Conservation (phyloP, 306 rosid species). For the Morella rubra region DNA sequence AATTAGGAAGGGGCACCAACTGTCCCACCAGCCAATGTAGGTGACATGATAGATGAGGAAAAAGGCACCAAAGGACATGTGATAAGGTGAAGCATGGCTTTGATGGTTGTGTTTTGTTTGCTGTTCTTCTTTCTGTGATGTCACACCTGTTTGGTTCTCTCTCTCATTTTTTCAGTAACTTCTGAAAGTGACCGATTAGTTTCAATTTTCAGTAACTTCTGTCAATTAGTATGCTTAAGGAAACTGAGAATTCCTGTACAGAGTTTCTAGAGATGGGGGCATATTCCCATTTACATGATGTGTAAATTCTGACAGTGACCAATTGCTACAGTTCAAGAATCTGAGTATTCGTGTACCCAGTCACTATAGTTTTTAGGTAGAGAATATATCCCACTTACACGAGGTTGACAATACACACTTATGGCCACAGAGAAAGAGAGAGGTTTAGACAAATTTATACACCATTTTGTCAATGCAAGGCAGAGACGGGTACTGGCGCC, state of each 20-base stretch:
- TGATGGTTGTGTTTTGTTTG: conserved; percentile 21
- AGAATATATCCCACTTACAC: background rate
- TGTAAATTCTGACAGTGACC: background rate
- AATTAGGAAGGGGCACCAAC: conserved; percentile 23
- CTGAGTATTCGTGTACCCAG: background rate
- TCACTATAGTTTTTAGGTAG: background rate
- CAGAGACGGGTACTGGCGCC: no score
- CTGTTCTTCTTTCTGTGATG: conserved; percentile 30
- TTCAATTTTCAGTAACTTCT: background rate
- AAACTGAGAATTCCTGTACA: conserved; percentile 1
- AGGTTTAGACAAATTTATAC: background rate
- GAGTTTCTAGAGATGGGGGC: background rate
- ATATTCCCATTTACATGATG: background rate
- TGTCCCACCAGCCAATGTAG: conserved; percentile 31
- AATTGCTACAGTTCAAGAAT: background rate
- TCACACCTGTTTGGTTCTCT: conserved; percentile 11
- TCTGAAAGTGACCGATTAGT: background rate
- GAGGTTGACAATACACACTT: background rate
- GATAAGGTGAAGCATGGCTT: conserved; percentile 24
- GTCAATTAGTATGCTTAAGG: background rate
- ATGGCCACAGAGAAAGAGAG: background rate
- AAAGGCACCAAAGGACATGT: conserved; percentile 28
- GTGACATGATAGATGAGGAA: conserved; percentile 37
- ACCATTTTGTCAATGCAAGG: no score
- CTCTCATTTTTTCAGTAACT: background rate